Evolutionary conservation across 2,329 filamentous ascomycete genomes (phyloP).

Genomic region (Arthrobotrys pseudoclavata): DNA sequence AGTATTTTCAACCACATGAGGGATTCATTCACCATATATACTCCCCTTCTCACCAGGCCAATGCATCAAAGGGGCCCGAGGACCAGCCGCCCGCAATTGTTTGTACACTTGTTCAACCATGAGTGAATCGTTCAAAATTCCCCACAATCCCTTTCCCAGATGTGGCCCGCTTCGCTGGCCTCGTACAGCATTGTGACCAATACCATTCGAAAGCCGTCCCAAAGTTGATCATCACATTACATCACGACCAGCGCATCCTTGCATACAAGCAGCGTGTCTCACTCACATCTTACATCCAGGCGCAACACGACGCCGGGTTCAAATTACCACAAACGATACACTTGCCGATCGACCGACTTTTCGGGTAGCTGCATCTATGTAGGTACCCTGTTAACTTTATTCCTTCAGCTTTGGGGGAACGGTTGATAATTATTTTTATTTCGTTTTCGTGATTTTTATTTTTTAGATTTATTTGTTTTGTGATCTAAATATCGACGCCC

Average conservation of each 20-base stretch:
- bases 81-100: background rate
- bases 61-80: background rate
- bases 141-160: slow-evolving; percentile 9
- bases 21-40: background rate
- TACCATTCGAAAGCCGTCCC: background rate
- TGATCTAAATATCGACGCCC: too few species aligned
- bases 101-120: slow-evolving; percentile 3
- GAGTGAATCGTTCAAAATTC: slow-evolving; percentile 3
- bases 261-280: slow-evolving; percentile 3
- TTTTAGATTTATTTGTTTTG: too few species aligned
- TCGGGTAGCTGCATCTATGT: slow-evolving; percentile 6
- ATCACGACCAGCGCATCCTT: slow-evolving; percentile 34
- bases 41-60: background rate
- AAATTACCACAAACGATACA: slow-evolving; percentile 6
- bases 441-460: too few species aligned
- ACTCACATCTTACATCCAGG: background rate
- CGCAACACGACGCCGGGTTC: slow-evolving; percentile 11
- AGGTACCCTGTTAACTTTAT: slow-evolving; percentile 1
- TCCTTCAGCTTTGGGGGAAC: background rate
- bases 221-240: slow-evolving; percentile 13
- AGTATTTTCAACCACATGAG: background rate
- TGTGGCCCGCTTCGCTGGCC: slow-evolving; percentile 3
- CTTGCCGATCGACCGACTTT: background rate
- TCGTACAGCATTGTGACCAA: slow-evolving; percentile 14
- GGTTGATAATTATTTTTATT: too few species aligned